Evolutionary conservation across 208 protist genomes (phyloP).

Genomic region (Trypanosomatidae sp.): DNA sequence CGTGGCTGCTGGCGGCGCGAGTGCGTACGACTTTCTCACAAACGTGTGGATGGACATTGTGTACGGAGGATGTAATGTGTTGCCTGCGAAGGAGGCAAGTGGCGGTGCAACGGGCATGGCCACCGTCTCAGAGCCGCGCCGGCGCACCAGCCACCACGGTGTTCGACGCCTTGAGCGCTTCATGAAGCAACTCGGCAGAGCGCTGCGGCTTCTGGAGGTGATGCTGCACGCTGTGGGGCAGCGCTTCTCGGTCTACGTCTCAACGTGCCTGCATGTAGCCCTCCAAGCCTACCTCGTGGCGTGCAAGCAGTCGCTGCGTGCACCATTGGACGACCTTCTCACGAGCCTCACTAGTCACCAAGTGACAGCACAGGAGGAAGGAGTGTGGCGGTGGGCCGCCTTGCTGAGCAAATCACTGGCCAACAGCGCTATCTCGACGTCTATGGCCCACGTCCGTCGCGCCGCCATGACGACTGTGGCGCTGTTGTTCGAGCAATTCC

Average conservation of each 20-base stretch:
- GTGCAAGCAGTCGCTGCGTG: conserved; percentile 58
- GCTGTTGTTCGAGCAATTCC: conserved; percentile 83
- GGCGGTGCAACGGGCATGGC: conserved; percentile 1
- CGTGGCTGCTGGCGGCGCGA: not conserved
- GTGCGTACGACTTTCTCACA: conserved; percentile 25
- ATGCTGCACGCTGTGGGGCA: conserved; percentile 69
- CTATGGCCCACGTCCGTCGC: conserved; percentile 57
- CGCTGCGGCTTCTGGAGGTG: conserved; percentile 59
- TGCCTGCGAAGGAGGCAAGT: not conserved
- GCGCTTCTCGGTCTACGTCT: conserved; percentile 65
- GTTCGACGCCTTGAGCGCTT: conserved; percentile 62
- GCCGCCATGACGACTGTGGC: conserved; percentile 46
- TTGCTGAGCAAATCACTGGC: conserved; percentile 32
- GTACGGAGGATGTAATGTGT: conserved; percentile 26
- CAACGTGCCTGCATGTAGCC: conserved; percentile 56
- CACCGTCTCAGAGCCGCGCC: conserved; percentile 7
- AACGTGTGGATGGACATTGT: conserved; percentile 33
- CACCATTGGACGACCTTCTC: conserved; percentile 25
- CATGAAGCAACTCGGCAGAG: conserved; percentile 53
- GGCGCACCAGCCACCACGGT: conserved; percentile 23
- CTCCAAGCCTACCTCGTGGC: conserved; percentile 78
- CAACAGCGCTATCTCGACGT: conserved; percentile 39
- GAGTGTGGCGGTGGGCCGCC: conserved; percentile 20
- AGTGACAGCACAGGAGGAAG: conserved; percentile 12
- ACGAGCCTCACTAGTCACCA: not conserved